A percentile compares a stretch with the other conserved stretches of the same genome.
Evolutionary conservation across 805 yeast genomes (phyloP).

Genomic region (Nakazawaea siamensis): DNA sequence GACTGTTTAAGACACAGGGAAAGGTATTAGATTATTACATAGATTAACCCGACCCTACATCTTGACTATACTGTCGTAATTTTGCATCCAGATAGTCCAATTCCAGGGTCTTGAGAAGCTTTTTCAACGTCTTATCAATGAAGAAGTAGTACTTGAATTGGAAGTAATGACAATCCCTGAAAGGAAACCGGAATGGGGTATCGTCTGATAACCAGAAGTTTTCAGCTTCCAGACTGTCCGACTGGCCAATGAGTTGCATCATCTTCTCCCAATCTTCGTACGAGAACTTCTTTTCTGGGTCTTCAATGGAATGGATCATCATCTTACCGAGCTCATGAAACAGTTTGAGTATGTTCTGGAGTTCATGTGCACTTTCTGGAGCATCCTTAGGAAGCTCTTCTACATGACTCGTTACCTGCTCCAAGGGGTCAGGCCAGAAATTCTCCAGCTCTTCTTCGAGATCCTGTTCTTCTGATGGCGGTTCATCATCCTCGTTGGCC

Average conservation of each 20-base stretch:
- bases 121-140: constrained; percentile 4
- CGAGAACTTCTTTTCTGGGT: constrained; percentile 33
- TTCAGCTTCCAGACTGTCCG: constrained; percentile 13
- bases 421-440: not conserved
- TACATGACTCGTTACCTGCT: constrained; percentile 1
- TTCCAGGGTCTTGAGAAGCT: not conserved
- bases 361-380: constrained; percentile 8
- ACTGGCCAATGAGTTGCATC: constrained; percentile 22
- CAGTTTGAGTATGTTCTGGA: constrained; percentile 19
- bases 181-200: constrained; percentile 65
- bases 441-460: not conserved
- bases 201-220: constrained; percentile 57
- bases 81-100: constrained; percentile 1
- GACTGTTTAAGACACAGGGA: constrained; percentile 22
- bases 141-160: constrained; percentile 7
- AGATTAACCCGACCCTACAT: not conserved
- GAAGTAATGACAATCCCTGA: constrained; percentile 61
- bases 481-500: constrained; percentile 1
- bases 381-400: constrained; percentile 2
- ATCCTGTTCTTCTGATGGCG: constrained; percentile 3
- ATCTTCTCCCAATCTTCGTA: constrained; percentile 46
- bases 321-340: constrained; percentile 22
- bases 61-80: not conserved
- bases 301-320: constrained; percentile 25
- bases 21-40: constrained; percentile 9